Percentiles rank a stretch among this genome's conserved stretches.
Evolutionary conservation across 2,329 filamentous ascomycete genomes (phyloP).

Genomic region (Mycogone perniciosa): DNA sequence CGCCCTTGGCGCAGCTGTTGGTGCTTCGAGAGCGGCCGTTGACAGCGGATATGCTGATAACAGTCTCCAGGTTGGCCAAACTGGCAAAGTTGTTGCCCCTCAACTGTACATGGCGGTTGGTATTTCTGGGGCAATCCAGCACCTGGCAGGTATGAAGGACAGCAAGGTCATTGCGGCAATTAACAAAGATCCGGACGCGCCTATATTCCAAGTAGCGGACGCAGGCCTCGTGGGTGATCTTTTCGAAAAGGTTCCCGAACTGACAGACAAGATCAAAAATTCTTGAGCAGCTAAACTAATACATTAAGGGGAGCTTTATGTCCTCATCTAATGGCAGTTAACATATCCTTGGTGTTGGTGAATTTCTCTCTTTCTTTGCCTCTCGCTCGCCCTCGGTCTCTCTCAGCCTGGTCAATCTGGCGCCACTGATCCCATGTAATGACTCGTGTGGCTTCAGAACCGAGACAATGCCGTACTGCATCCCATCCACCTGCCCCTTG

Average conservation of each 20-base stretch:
- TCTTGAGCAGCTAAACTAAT: constrained; percentile 26
- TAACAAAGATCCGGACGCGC: constrained; percentile 95
- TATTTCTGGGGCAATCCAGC: constrained; percentile 95
- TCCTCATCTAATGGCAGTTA: constrained; percentile 40
- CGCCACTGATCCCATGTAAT: constrained; percentile 82
- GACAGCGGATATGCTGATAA: constrained; percentile 98
- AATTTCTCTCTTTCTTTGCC: constrained; percentile 78
- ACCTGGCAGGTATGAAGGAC: constrained; percentile 99
- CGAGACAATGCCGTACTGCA: constrained; percentile 57
- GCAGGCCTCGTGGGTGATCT: constrained; percentile 92
- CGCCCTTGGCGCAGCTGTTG: constrained; percentile 87
- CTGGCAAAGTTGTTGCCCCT: constrained; percentile 95
- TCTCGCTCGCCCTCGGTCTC: constrained; percentile 51
- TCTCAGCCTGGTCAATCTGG: constrained; percentile 75
- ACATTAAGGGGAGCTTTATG: constrained; percentile 12
- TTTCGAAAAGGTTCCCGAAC: constrained; percentile 90
- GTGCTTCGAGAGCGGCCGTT: constrained; percentile 88
- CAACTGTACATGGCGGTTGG: constrained; percentile 92
- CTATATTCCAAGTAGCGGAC: constrained; percentile 97
- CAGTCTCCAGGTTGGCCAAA: constrained; percentile 96
- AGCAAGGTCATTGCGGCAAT: constrained; percentile 99
- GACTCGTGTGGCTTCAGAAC: constrained; percentile 47
- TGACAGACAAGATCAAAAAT: constrained; percentile 88
- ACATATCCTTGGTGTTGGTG: constrained; percentile 51
- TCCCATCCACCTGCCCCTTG: constrained; percentile 59